A percentile compares a stretch with the other conserved stretches of the same genome.
These are phyloP conservation scores for Populus alba DNA, from an alignment of 345 rosid genomes.

Conservation along the genomic window DNA sequence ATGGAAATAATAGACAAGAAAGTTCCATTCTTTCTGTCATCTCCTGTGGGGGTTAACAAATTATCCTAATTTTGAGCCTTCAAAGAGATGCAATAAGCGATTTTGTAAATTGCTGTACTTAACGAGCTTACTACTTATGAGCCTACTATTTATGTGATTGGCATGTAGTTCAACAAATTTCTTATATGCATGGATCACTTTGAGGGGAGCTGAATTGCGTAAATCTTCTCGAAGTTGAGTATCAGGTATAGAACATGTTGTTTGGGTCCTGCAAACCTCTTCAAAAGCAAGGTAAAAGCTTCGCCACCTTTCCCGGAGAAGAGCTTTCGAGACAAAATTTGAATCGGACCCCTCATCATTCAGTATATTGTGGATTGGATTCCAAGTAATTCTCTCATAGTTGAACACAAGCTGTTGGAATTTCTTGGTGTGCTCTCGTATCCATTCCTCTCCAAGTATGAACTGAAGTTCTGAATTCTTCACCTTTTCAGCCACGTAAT, in stretches of 20 bases:
- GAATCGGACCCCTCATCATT: conserved; percentile 58
- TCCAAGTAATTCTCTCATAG: conserved; percentile 80
- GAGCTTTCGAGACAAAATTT: conserved; percentile 44
- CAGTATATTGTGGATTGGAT: conserved; percentile 54
- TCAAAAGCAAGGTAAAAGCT: conserved; percentile 66
- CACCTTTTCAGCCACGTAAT: conserved; percentile 82
- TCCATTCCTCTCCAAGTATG: conserved; percentile 56
- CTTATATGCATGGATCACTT: conserved; percentile 76
- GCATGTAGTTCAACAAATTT: conserved; percentile 55
- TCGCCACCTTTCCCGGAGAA: conserved; percentile 60
- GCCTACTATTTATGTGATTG: conserved; percentile 51
- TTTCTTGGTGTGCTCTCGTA: conserved; percentile 70
- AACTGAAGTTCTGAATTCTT: conserved; percentile 57
- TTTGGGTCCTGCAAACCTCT: conserved; percentile 76
- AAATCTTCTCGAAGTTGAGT: conserved; percentile 68
- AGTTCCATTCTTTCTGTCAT: too few relatives aligned
- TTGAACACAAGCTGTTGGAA: conserved; percentile 69
- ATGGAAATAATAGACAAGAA: too few relatives aligned
- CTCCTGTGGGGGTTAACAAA: too few relatives aligned
- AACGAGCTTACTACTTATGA: conserved; percentile 57
- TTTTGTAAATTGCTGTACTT: conserved; percentile 69
- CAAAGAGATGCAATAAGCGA: conserved; percentile 70
- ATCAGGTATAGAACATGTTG: conserved; percentile 67
- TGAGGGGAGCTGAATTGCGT: conserved; percentile 57
- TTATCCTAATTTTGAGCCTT: conserved; percentile 28